Evolutionary conservation across 202 grass and related monocot species (phyloP), one percentile per base, ranked within the genome.

Genomic region (Schoenoplectus tabernaemontani): DNA sequence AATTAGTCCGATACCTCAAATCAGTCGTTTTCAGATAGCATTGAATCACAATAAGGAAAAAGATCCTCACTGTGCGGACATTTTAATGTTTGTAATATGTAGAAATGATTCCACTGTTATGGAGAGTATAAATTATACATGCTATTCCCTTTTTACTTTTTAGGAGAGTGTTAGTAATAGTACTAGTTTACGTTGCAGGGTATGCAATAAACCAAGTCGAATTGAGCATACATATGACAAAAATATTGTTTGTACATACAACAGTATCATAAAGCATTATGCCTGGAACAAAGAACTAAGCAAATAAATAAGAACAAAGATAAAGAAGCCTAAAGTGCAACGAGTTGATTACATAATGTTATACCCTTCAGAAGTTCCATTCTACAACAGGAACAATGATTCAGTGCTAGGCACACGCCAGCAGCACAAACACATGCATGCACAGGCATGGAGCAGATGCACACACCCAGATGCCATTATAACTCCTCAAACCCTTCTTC

Each of bases 401-500:
- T 28, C 28, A 28, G 28, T 28, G 28, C 28, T 28, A 28, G 28
- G 28, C 28, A 28, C 28, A 28, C 28, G 28, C 28, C 28, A 28
- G 28, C 28, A 28, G 28, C 28, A 28, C 28, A 28, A 28, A 28
- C 28, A 28, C 28, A 28, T 28, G 28, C 11, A 71, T 19, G 42
- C 15, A 48, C 23, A 33, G 2, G 16, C 22, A 17, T 0, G 4
- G 4, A 74, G 44, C 46, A 53, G 61, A 37, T n/a, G 32, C 32
- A 5, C 32, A 38, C 7, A 54, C 24, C 53, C 23, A 17, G 16
- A 54, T 3, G 10, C 48, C 23, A 43, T 82, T 93, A 97, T 53
- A 93, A 47, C 84, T 97, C 94, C 64, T 97, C 94, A 56, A 97
- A 97, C 64, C 91, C 94, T 61, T 97, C 91, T 97, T 97, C 94